Evolutionary conservation across 2,329 filamentous ascomycete genomes (phyloP), one percentile per base, ranked within the genome.

Genomic region (Aspergillus tamarii): DNA sequence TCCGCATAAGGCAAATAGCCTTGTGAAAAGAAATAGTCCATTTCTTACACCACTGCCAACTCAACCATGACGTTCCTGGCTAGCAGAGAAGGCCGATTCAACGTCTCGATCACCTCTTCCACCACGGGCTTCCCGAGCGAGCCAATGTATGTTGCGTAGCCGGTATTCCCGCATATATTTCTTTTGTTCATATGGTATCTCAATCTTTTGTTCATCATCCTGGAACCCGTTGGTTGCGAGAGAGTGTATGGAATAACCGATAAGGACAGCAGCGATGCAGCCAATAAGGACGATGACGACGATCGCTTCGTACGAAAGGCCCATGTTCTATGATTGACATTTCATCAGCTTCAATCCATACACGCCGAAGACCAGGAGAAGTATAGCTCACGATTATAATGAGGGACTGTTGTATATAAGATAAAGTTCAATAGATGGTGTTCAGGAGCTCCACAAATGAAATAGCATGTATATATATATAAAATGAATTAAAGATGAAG

Each of bases 161-260:
- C 73, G 69, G 14, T 71, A 28, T 50, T 71, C 64, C 2, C 72
- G 70, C 74, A 76, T 75, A 52, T 76, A 76, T 57, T 65, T 67
- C 9, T 63, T 58, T 60, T 76, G 74, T 21, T 75, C 72, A 14
- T 62, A 45, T 14, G 66, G 12, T 26, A 69, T 26, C 0, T 75
- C 73, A 4, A 50, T 48, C 23, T 53, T 28, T 3, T 41, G 23
- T 4, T 63, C 54, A 1, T 67, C 64, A n/a, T 71, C 67, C 8
- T 52, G 56, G 57, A 69, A 69, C 5, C 64, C 65, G 23, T 60
- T 61, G 1, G 64, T 67, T 8, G 61, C 28, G 19, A 70, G 45
- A 10, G 60, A 71, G 39, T 74, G 66, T 41, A 70, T 67, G 12
- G 74, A 65, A 54, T 74, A 76, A 9, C 74, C 74, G 36, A 72